phyloP scores from a whole-genome alignment of 306 rosid genomes.

The Neltuma alba region DNA sequence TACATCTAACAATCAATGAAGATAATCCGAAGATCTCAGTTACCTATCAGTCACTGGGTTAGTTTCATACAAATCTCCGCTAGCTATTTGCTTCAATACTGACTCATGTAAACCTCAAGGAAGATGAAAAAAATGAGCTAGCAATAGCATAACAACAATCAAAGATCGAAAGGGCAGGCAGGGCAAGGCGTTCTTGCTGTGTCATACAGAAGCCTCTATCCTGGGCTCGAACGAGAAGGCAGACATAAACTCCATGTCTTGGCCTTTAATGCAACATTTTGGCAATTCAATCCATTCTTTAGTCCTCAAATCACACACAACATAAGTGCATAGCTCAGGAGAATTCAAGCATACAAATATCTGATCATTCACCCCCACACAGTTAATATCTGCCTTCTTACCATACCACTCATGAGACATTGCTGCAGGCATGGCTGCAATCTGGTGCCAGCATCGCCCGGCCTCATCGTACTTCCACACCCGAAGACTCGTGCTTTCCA shows the following conservation, averaged over 20 bases:
- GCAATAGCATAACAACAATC: slow-evolving; percentile 22
- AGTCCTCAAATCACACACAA: slow-evolving; percentile 61
- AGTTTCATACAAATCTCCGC: slow-evolving; percentile 43
- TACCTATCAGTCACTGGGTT: slow-evolving; percentile 42
- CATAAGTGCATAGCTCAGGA: slow-evolving; percentile 54
- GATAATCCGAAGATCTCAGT: slow-evolving; percentile 34
- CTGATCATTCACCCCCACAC: slow-evolving; percentile 73
- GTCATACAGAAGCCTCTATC: slow-evolving; percentile 77
- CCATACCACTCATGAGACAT: slow-evolving; percentile 93
- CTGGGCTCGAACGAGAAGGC: slow-evolving; percentile 92
- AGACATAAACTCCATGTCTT: slow-evolving; percentile 81
- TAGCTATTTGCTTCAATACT: slow-evolving; percentile 41
- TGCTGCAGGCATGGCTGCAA: slow-evolving; percentile 85
- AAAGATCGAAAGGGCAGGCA: background rate
- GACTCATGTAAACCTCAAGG: slow-evolving; percentile 18
- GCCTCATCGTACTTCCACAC: slow-evolving; percentile 76
- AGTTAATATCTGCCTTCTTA: slow-evolving; percentile 89
- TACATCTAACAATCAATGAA: slow-evolving; percentile 30
- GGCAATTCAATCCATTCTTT: slow-evolving; percentile 80
- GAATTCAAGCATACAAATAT: slow-evolving; percentile 84
- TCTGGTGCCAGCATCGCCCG: slow-evolving; percentile 68
- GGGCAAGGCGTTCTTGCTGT: too few species aligned
- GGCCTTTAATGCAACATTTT: slow-evolving; percentile 67
- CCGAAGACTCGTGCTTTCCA: slow-evolving; percentile 76
- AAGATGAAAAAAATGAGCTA: background rate